These are phyloP conservation scores for Pyrenophora seminiperda DNA, from an alignment of 2,329 filamentous ascomycete genomes.

Conservation along the genomic window DNA sequence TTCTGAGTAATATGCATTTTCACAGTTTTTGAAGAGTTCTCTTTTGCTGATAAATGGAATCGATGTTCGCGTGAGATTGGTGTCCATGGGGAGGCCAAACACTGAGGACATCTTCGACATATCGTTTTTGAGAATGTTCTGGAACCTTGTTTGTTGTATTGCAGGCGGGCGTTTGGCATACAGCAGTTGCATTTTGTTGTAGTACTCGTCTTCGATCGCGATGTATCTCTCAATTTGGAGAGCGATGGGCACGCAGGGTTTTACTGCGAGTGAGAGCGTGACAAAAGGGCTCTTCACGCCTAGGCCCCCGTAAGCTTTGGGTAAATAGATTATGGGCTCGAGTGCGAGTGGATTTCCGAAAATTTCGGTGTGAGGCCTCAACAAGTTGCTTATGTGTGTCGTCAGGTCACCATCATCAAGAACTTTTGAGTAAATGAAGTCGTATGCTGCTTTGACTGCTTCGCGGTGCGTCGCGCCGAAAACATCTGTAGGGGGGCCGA, in stretches of 20 bases:
- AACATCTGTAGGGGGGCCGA: constrained; percentile 34
- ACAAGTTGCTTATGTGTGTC: constrained; percentile 23
- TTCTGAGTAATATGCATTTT: constrained; percentile 13
- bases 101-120: constrained; percentile 10
- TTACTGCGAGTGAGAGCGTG: constrained; percentile 25
- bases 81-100: constrained; percentile 12
- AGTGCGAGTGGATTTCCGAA: constrained; percentile 12
- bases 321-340: constrained; percentile 38
- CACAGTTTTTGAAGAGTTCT: constrained; percentile 22
- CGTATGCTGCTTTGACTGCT: constrained; percentile 30
- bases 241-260: constrained; percentile 13
- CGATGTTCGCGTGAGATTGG: constrained; percentile 18
- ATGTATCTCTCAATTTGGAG: constrained; percentile 17
- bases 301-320: constrained; percentile 35
- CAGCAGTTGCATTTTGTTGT: constrained; percentile 16
- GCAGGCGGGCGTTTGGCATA: constrained; percentile 20
- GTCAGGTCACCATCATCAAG: constrained; percentile 29
- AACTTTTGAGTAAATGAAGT: constrained; percentile 29
- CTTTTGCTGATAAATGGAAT: neutral
- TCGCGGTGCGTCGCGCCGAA: constrained; percentile 34
- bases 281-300: constrained; percentile 39
- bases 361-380: constrained; percentile 8
- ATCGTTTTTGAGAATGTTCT: constrained; percentile 22
- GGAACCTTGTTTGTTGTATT: constrained; percentile 18
- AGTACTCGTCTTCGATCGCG: constrained; percentile 26